Evolutionary conservation across 495 filamentous ascomycete species (phyloP).

Genomic region (Aspergillus coremiiformis): DNA sequence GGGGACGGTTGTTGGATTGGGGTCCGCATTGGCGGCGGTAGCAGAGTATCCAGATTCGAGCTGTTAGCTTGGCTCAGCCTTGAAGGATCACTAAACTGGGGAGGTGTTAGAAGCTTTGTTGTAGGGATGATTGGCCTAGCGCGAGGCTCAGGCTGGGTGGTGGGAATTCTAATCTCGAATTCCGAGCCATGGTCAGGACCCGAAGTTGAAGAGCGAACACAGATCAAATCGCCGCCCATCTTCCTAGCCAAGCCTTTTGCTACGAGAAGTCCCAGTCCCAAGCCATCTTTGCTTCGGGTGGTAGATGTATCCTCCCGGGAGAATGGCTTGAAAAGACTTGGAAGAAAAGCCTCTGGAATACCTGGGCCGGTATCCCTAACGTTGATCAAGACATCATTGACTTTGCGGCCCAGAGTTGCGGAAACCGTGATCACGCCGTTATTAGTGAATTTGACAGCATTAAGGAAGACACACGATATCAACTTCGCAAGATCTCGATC

Average conservation of each 20-base stretch:
- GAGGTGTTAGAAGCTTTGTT: slow-evolving; percentile 22
- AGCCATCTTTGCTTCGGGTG: slow-evolving; percentile 62
- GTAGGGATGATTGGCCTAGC: slow-evolving; percentile 36
- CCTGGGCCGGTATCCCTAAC: slow-evolving; percentile 67
- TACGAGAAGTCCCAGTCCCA: slow-evolving; percentile 68
- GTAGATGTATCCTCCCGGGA: slow-evolving; percentile 65
- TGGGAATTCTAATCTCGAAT: slow-evolving; percentile 65
- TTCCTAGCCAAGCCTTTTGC: slow-evolving; percentile 70
- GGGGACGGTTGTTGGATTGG: slow-evolving; percentile 31
- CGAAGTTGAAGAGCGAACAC: slow-evolving; percentile 59
- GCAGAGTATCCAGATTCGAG: slow-evolving; percentile 16
- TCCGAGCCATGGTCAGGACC: slow-evolving; percentile 64
- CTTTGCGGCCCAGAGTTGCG: slow-evolving; percentile 43
- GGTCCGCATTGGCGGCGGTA: slow-evolving; percentile 16
- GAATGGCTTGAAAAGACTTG: slow-evolving; percentile 69
- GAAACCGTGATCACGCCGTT: slow-evolving; percentile 56
- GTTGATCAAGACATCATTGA: slow-evolving; percentile 51
- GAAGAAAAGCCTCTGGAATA: slow-evolving; percentile 61
- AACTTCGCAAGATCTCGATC: slow-evolving; percentile 67
- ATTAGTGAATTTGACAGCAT: slow-evolving; percentile 77
- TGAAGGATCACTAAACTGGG: slow-evolving; percentile 18
- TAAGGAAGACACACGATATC: slow-evolving; percentile 66
- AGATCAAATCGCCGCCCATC: slow-evolving; percentile 66
- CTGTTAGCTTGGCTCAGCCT: slow-evolving; percentile 21
- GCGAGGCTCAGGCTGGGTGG: slow-evolving; percentile 42